These are phyloP conservation scores for Cyclotella cryptica DNA, from an alignment of 108 stramenopile species.

Conservation along the genomic window DNA sequence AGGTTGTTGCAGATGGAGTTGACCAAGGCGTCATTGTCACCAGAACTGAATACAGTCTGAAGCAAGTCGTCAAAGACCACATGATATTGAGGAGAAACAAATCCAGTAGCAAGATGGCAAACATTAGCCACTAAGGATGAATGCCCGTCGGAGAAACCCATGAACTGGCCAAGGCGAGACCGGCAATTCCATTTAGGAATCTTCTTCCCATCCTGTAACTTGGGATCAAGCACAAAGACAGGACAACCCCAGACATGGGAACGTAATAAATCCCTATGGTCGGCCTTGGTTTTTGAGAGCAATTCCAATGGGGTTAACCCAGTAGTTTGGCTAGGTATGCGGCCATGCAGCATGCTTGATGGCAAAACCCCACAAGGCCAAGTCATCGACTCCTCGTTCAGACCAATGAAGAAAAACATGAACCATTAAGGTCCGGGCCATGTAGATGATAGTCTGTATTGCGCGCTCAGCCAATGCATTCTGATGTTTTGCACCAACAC, in stretches of 20 bases:
- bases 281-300: conserved; percentile 1
- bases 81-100: conserved; percentile 57
- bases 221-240: conserved; percentile 46
- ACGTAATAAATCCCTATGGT: conserved; percentile 12
- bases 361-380: conserved; percentile 56
- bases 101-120: conserved; percentile 36
- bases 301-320: conserved; percentile 24
- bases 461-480: background rate
- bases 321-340: conserved; percentile 20
- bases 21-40: no score
- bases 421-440: conserved; percentile 49
- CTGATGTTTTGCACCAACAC: conserved; percentile 1
- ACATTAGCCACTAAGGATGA: conserved; percentile 33
- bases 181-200: conserved; percentile 48
- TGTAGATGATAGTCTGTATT: background rate
- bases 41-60: no score
- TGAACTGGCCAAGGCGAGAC: conserved; percentile 40
- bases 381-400: background rate
- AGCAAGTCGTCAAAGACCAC: conserved; percentile 59
- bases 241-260: conserved; percentile 51
- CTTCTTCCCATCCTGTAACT: conserved; percentile 50
- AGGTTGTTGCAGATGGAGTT: no score
- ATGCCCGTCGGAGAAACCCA: conserved; percentile 42
- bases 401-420: conserved; percentile 54
- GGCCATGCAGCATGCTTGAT: conserved; percentile 47